Percentiles rank a stretch among this genome's conserved stretches.
These are phyloP conservation scores for Pyricularia grisea DNA, from an alignment of 2,329 filamentous ascomycete species.

Conservation along the genomic window DNA sequence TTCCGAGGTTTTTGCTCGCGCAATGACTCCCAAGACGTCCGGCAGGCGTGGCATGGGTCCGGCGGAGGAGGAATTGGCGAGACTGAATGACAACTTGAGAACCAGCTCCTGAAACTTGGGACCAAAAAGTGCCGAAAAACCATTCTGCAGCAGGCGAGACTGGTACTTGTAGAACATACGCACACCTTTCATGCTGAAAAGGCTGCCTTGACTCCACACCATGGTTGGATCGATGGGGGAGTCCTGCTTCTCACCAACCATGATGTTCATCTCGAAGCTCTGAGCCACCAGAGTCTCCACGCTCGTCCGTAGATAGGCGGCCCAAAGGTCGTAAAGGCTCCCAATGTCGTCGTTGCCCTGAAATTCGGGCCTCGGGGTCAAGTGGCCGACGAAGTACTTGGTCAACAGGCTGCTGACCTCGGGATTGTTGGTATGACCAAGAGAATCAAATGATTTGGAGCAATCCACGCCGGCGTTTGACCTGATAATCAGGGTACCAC, in stretches of 20 bases:
- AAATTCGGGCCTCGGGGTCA: constrained; percentile 39
- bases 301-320: constrained; percentile 34
- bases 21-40: constrained; percentile 32
- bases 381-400: constrained; percentile 43
- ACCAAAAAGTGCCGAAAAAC: constrained; percentile 40
- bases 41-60: constrained; percentile 27
- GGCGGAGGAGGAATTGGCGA: constrained; percentile 28
- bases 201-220: constrained; percentile 34
- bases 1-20: constrained; percentile 30
- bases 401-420: constrained; percentile 42
- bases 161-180: constrained; percentile 44
- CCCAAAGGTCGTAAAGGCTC: constrained; percentile 38
- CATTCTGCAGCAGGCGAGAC: constrained; percentile 37
- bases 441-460: constrained; percentile 40
- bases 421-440: constrained; percentile 45
- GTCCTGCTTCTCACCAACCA: constrained; percentile 29
- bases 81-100: constrained; percentile 39
- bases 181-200: constrained; percentile 39
- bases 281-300: constrained; percentile 43
- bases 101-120: constrained; percentile 42
- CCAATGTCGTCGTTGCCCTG: constrained; percentile 31
- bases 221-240: constrained; percentile 27
- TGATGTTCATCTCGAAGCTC: constrained; percentile 42
- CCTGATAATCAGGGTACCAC: constrained; percentile 42
- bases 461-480: constrained; percentile 47